Conservation (phyloP, 257 asterid genomes). For the Nicotiana sylvestris region DNA sequence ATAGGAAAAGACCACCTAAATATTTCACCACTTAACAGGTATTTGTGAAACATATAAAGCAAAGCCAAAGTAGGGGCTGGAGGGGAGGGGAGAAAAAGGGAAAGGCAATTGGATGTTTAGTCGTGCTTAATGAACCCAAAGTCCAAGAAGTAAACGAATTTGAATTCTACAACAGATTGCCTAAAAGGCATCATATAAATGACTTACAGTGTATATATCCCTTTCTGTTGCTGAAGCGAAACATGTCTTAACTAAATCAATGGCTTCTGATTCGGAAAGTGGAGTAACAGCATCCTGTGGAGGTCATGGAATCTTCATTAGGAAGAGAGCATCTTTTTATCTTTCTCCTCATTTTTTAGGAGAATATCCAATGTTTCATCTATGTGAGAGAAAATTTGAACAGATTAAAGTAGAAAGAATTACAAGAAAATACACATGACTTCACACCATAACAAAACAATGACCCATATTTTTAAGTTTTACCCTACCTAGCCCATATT, state of each 20-base stretch:
- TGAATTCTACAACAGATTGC: background rate
- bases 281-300: conserved; percentile 49
- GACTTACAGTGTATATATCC: conserved; percentile 45
- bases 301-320: background rate
- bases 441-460: too few species aligned
- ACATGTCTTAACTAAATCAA: conserved; percentile 43
- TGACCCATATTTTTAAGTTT: too few species aligned
- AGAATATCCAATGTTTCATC: background rate
- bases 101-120: background rate
- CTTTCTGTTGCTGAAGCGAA: conserved; percentile 50
- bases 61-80: background rate
- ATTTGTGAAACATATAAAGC: background rate
- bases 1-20: background rate
- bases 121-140: background rate
- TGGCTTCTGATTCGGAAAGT: conserved; percentile 44
- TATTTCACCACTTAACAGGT: background rate
- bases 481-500: too few species aligned
- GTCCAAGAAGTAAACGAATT: background rate
- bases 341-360: background rate
- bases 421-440: too few species aligned
- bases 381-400: background rate
- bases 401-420: background rate
- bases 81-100: background rate
- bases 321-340: background rate
- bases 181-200: background rate